These are phyloP conservation scores for Phytophthora vignae DNA, from an alignment of 352 stramenopile genomes.

Conservation along the genomic window DNA sequence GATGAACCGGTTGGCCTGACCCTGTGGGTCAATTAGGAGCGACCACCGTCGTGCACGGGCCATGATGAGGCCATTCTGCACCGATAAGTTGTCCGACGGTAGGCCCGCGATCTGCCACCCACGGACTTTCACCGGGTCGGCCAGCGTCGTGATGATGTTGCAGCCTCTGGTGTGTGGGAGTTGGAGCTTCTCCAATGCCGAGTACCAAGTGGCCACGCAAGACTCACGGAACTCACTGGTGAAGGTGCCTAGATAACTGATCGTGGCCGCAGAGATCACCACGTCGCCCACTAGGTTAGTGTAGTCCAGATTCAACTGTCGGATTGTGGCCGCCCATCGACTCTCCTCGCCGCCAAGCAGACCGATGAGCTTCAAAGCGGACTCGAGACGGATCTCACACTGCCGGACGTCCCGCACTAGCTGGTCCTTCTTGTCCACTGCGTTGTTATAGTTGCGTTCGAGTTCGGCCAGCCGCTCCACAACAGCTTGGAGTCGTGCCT, in stretches of 20 bases:
- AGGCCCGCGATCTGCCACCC: conserved; percentile 93
- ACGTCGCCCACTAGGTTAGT: conserved; percentile 93
- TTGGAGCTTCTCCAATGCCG: conserved; percentile 64
- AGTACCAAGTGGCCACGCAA: conserved; percentile 88
- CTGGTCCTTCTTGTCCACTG: conserved; percentile 90
- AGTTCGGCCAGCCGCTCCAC: conserved; percentile 92
- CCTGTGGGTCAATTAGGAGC: conserved; percentile 93
- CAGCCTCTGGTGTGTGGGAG: conserved; percentile 88
- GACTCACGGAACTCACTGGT: conserved; percentile 93
- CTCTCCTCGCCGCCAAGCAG: conserved; percentile 91
- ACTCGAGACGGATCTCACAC: conserved; percentile 90
- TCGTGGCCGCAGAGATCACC: conserved; percentile 91
- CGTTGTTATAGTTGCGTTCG: conserved; percentile 88
- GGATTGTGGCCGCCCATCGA: conserved; percentile 89
- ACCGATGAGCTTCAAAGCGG: conserved; percentile 91
- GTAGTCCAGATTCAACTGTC: conserved; percentile 80
- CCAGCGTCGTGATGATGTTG: conserved; percentile 90
- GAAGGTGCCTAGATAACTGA: conserved; percentile 95
- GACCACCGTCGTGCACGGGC: conserved; percentile 89
- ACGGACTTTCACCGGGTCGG: conserved; percentile 91
- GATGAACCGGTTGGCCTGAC: conserved; percentile 94
- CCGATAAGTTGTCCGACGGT: conserved; percentile 90
- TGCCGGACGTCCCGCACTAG: conserved; percentile 80
- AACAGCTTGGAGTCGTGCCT: conserved; percentile 82
- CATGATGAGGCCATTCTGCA: conserved; percentile 96